Percentiles rank a stretch among this genome's conserved stretches.
Evolutionary conservation across 2,329 filamentous ascomycete genomes (phyloP).

Genomic region (Fusarium protoensiforme): DNA sequence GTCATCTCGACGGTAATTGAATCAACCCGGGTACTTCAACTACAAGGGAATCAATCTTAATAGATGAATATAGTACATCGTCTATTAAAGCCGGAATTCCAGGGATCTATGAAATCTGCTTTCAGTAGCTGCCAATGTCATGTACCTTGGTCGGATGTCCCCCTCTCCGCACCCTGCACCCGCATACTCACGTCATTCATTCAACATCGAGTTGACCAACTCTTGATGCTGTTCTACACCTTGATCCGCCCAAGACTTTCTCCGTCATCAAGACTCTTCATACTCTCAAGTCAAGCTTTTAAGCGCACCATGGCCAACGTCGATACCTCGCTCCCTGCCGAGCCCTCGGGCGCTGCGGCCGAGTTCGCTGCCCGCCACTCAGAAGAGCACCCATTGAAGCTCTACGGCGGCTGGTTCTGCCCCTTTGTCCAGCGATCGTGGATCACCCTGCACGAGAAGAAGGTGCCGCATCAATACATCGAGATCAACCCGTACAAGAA

Average conservation of each 20-base stretch:
- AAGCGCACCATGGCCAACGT: slow-evolving; percentile 53
- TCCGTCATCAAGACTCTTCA: not conserved
- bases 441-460: slow-evolving; percentile 79
- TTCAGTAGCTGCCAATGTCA: not conserved
- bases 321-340: slow-evolving; percentile 60
- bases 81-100: not conserved
- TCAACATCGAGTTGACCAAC: slow-evolving; percentile 8
- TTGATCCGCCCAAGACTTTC: not conserved
- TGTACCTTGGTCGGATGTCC: slow-evolving; percentile 1
- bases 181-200: slow-evolving; percentile 26
- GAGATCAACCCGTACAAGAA: slow-evolving; percentile 86
- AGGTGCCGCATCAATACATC: slow-evolving; percentile 78
- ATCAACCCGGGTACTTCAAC: not conserved
- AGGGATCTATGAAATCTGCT: not conserved
- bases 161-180: slow-evolving; percentile 23
- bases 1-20: not conserved
- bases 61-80: not conserved
- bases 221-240: not conserved
- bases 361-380: slow-evolving; percentile 58
- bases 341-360: slow-evolving; percentile 62
- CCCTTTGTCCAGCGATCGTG: slow-evolving; percentile 77
- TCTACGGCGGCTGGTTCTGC: slow-evolving; percentile 83
- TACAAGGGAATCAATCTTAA: not conserved
- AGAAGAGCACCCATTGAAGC: slow-evolving; percentile 64
- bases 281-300: not conserved